Base-by-base conservation (phyloP, 2,329 filamentous ascomycete genomes). In the Apiospora kogelbergensis region DNA sequence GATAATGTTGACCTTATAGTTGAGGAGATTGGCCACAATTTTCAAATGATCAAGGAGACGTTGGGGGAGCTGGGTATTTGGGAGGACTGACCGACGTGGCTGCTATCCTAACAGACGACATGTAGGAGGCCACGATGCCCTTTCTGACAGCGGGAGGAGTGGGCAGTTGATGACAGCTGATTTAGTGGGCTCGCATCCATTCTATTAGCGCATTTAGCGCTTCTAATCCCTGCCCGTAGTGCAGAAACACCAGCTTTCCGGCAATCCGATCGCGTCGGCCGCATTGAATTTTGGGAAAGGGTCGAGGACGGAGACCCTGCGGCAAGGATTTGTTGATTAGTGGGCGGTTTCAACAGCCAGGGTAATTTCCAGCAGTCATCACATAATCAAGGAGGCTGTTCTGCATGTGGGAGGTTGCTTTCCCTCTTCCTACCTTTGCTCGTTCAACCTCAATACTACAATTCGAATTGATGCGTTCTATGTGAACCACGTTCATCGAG, bases 141-240 rank as follows among this genome's bases (percentile, higher is more conserved):
- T 37, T 37, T 37, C 37, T 37, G 53, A 37, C 53, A 60, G 48
- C 26, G 15, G 26, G 48, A 10, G 11, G 11, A 3, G 26, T 17
- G 37, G 30, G 53, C 53, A 60, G 53, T 60, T 60, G 53, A 60
- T 37, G 53, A 60, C 53, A 60, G 53, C 53, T 60, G 53, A 60
- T 37, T 60, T 60, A 60, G 53, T 60, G 53, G 53, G 53, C 30
- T 60, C 10, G 17, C 53, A n/a, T 22, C 26, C 53, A 60, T 60
- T n/a, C 17, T n/a, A 9, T 60, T 60, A 60, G 53, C 11, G 30
- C 7, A 37, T 6, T 60, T 33, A 37, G 53, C 53, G 30, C 53
- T 60, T 4, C 30, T 60, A n/a, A 60, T n/a, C 53, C 53, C 53
- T 60, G 53, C 30, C 53, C 2, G 53, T 37, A 37, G 53, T 17